Conservation (phyloP, 2,329 filamentous ascomycete species). For the Xylariales sp. region DNA sequence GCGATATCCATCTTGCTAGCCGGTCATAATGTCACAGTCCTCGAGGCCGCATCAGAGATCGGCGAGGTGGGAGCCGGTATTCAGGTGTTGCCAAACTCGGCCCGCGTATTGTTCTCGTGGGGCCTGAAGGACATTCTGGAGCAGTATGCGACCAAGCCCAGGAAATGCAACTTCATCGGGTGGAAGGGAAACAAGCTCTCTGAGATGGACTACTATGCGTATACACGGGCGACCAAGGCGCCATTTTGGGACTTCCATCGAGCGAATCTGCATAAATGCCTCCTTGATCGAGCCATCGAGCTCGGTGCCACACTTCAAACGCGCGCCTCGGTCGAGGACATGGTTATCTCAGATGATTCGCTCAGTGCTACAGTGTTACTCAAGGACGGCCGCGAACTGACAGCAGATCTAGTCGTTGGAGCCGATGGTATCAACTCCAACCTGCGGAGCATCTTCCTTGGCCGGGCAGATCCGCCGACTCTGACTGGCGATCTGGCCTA, state of each 20-base stretch:
- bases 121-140: slow-evolving; percentile 38
- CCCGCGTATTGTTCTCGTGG: slow-evolving; percentile 43
- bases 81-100: slow-evolving; percentile 43
- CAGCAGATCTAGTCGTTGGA: slow-evolving; percentile 41
- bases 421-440: slow-evolving; percentile 43
- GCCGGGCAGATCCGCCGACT: slow-evolving; percentile 38
- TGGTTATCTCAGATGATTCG: slow-evolving; percentile 30
- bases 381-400: slow-evolving; percentile 28
- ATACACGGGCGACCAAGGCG: slow-evolving; percentile 27
- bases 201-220: slow-evolving; percentile 41
- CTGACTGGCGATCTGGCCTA: slow-evolving; percentile 48
- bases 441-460: slow-evolving; percentile 39
- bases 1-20: slow-evolving; percentile 41
- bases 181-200: slow-evolving; percentile 49
- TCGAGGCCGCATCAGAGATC: slow-evolving; percentile 42
- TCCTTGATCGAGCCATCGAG: slow-evolving; percentile 41
- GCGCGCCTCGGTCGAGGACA: slow-evolving; percentile 36
- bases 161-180: slow-evolving; percentile 42
- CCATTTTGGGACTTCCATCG: slow-evolving; percentile 53
- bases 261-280: slow-evolving; percentile 43
- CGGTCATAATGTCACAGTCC: slow-evolving; percentile 42
- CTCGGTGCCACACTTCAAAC: slow-evolving; percentile 42
- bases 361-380: slow-evolving; percentile 33
- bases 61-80: slow-evolving; percentile 47
- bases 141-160: slow-evolving; percentile 35